Conservation (phyloP, 2,329 filamentous ascomycete species). For the Xylariaceae sp. region DNA sequence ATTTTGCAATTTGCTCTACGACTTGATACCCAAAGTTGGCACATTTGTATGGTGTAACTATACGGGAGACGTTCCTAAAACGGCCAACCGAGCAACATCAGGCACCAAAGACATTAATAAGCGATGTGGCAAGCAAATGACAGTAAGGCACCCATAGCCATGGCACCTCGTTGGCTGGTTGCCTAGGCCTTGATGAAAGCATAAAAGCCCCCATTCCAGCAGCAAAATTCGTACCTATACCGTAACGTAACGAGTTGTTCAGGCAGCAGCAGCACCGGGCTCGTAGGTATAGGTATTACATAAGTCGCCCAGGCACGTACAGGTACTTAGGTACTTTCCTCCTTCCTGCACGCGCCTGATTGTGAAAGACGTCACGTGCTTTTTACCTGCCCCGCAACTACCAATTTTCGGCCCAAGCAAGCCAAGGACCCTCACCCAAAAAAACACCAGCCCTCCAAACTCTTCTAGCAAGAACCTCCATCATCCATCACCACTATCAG, state of each 20-base stretch:
- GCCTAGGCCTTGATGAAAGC: not conserved
- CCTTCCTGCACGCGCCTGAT: slow-evolving; percentile 1
- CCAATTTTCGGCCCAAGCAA: slow-evolving; percentile 32
- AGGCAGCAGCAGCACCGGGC: not conserved
- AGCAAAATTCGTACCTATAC: not conserved
- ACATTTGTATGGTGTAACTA: not conserved
- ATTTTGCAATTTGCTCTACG: not conserved
- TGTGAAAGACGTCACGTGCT: slow-evolving; percentile 27
- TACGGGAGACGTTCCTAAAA: not conserved
- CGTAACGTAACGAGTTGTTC: not conserved
- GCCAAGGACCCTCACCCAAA: slow-evolving; percentile 5
- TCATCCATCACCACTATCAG: slow-evolving; percentile 26
- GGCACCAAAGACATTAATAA: not conserved
- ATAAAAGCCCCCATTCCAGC: slow-evolving; percentile 12
- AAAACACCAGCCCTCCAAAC: slow-evolving; percentile 29
- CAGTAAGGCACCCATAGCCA: slow-evolving; percentile 17
- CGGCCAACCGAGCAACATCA: not conserved
- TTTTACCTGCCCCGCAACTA: slow-evolving; percentile 30
- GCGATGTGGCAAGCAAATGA: slow-evolving; percentile 3
- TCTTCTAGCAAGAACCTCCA: slow-evolving; percentile 25
- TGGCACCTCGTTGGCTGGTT: not conserved
- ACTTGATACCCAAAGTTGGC: not conserved
- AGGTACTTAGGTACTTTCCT: not conserved
- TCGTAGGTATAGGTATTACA: not conserved
- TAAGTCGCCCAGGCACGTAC: too few species aligned